A percentile compares a stretch with the other conserved stretches of the same genome.
Evolutionary conservation across 2,329 filamentous ascomycete genomes (phyloP).

Genomic region (Trichoderma endophyticum): DNA sequence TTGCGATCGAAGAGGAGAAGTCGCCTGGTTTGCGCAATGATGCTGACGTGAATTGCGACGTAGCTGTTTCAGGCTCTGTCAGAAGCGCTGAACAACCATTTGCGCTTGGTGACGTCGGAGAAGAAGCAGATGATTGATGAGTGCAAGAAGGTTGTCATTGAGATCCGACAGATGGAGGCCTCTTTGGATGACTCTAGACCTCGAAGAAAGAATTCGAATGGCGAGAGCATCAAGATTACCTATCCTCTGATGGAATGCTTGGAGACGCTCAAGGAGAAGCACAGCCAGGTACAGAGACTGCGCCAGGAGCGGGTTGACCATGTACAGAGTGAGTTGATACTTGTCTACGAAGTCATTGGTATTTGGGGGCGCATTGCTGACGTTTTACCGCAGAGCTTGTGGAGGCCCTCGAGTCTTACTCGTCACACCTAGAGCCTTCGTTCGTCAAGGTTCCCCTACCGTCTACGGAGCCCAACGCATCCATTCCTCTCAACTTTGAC

Average conservation of each 20-base stretch:
- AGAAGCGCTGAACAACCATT: slow-evolving; percentile 85
- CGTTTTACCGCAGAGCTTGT: slow-evolving; percentile 66
- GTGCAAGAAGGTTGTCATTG: slow-evolving; percentile 77
- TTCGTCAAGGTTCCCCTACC: slow-evolving; percentile 86
- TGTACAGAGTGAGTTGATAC: slow-evolving; percentile 71
- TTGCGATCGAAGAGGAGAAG: background rate
- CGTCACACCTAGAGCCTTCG: slow-evolving; percentile 85
- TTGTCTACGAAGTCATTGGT: background rate
- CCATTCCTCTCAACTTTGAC: slow-evolving; percentile 79
- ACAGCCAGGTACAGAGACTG: slow-evolving; percentile 71
- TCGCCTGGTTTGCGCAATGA: background rate
- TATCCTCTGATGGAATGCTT: slow-evolving; percentile 81
- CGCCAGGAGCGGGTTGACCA: slow-evolving; percentile 93
- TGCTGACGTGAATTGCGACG: background rate
- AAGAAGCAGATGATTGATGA: slow-evolving; percentile 91
- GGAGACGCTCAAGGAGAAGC: slow-evolving; percentile 78
- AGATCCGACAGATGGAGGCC: slow-evolving; percentile 89
- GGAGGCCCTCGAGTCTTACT: slow-evolving; percentile 91
- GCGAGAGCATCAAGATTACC: slow-evolving; percentile 71
- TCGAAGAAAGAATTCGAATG: slow-evolving; percentile 62
- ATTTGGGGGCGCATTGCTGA: background rate
- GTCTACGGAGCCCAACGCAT: slow-evolving; percentile 72
- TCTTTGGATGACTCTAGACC: slow-evolving; percentile 76
- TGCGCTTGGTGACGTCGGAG: slow-evolving; percentile 78
- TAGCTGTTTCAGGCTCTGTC: slow-evolving; percentile 90